Base-by-base conservation (phyloP, 768 basidiomycete species). In the Saitozyma sp. region DNA sequence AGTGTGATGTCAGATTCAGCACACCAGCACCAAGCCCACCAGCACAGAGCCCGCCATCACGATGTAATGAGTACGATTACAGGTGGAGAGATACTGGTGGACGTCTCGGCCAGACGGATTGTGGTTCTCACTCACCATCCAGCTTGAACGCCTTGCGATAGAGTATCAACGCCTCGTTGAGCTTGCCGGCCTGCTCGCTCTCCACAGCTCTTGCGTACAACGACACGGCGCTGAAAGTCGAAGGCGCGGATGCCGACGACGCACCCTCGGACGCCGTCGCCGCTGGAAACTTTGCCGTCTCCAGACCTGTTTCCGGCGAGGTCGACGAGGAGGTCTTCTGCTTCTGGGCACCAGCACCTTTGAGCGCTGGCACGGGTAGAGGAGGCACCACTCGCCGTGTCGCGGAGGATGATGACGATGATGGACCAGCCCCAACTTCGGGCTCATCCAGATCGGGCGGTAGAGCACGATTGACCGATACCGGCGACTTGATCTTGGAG, bases 71-170 rank as follows among this genome's bases (percentile, higher is more conserved):
- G 19, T 8, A 38, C 46, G 19, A 17, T 13, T 46, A 11, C 45
- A 46, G 45, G 13, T 46, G 11, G 45, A 11, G 45, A 46, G n/a
- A 6, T 46, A 11, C 45, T 1, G n/a, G 45, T 11, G 45, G 29
- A 29, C 29, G 5, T 29, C 29, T 29, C 29, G 29, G 29, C 29
- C 29, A 29, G 29, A 29, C 29, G 29, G 29, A 29, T 29, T 29
- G 2, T 5, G 29, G 29, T 29, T 29, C 29, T 29, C 29, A 63
- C 76, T 67, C 55, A 76, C 75, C 82, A 62, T 92, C 85, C 79
- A 88, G 80, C 56, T 88, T 85, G 76, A 92, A 93, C 2, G 90
- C 90, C 64, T 86, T 85, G 9, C 90, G 86, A 71, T 95, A 96
- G 8, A 92, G 79, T 29, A 78, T 72, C 9, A 92, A 79, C 10